A percentile compares a stretch with the other conserved stretches of the same genome.
Conservation (phyloP, 225 moss, liverwort and hornwort genomes). For the Anthoceros angustus region DNA sequence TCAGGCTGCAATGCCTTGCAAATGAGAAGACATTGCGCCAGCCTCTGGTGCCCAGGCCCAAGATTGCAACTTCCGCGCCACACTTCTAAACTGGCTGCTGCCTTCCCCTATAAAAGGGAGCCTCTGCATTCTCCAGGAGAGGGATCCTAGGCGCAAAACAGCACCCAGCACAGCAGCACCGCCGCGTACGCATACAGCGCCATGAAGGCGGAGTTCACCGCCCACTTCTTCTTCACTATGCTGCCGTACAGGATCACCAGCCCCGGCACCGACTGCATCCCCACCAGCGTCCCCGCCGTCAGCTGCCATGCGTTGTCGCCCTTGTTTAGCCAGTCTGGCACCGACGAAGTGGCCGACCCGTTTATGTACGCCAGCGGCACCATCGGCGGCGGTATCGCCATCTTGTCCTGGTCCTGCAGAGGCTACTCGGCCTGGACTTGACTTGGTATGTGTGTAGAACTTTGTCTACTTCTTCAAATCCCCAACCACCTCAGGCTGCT, state of each 20-base stretch:
- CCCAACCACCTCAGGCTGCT: too few species aligned
- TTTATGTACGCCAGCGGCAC: neutral
- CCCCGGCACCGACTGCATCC: neutral
- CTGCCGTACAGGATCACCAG: conserved; percentile 5
- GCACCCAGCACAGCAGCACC: neutral
- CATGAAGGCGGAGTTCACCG: conserved; percentile 2
- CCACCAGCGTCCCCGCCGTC: conserved; percentile 1
- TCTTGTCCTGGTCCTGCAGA: neutral
- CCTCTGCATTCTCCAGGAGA: too few species aligned
- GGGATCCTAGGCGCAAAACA: neutral
- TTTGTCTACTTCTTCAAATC: too few species aligned
- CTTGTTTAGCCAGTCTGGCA: neutral
- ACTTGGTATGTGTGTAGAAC: too few species aligned
- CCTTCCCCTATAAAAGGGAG: too few species aligned
- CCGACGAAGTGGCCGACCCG: neutral
- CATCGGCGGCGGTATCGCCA: neutral
- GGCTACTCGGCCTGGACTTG: too few species aligned
- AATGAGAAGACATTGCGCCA: too few species aligned
- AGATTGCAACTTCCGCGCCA: too few species aligned
- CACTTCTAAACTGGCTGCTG: too few species aligned
- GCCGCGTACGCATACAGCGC: neutral
- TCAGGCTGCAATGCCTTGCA: too few species aligned
- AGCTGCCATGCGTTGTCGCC: conserved; percentile 5
- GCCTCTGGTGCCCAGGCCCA: too few species aligned
- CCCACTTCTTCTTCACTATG: conserved; percentile 5